Evolutionary conservation across 805 yeast species (phyloP).

Genomic region (Blastobotrys chiropterorum): DNA sequence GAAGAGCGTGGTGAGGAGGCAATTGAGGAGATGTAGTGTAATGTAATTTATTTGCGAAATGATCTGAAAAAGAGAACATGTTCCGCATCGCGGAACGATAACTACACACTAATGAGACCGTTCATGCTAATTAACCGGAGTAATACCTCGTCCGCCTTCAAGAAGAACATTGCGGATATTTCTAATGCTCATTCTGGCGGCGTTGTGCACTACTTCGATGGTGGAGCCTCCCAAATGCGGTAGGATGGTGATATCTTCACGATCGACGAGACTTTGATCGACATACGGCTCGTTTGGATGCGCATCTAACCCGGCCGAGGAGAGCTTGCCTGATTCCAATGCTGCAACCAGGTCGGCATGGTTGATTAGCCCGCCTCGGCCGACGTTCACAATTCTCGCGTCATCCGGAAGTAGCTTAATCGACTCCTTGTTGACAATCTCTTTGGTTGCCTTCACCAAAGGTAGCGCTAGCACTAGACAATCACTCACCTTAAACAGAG

Average conservation of each 20-base stretch:
- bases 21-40: background rate
- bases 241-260: slow-evolving; percentile 58
- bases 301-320: slow-evolving; percentile 70
- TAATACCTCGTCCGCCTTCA: background rate
- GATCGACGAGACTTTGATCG: slow-evolving; percentile 41
- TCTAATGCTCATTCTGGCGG: background rate
- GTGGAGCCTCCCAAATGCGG: slow-evolving; percentile 75
- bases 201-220: slow-evolving; percentile 8
- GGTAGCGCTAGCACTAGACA: slow-evolving; percentile 64
- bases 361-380: slow-evolving; percentile 65
- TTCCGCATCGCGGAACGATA: no score
- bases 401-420: slow-evolving; percentile 46
- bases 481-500: slow-evolving; percentile 40
- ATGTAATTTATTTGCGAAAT: no score
- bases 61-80: no score
- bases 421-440: slow-evolving; percentile 45
- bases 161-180: slow-evolving; percentile 3
- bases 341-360: slow-evolving; percentile 61
- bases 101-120: no score
- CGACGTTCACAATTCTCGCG: slow-evolving; percentile 63
- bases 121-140: background rate
- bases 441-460: slow-evolving; percentile 49
- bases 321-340: slow-evolving; percentile 51
- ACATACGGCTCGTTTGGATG: slow-evolving; percentile 57
- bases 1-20: slow-evolving; percentile 27